phyloP scores from a whole-genome alignment of 108 stramenopile species.

The Fragilaria crotonensis region DNA sequence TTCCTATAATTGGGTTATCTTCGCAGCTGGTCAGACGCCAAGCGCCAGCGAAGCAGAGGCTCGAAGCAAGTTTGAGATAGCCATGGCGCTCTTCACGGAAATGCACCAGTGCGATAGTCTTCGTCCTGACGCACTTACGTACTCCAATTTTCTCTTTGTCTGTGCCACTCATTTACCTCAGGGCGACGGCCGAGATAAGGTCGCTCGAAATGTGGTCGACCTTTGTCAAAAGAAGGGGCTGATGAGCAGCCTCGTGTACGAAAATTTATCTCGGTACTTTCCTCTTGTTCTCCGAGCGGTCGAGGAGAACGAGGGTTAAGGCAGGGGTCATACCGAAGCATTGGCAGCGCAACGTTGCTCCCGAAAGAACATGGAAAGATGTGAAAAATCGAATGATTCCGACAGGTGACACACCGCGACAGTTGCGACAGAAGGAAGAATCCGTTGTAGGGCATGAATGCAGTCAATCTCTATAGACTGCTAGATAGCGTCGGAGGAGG shows the following conservation, averaged over 20 bases:
- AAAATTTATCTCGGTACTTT: too few species aligned
- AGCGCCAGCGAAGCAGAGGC: neutral
- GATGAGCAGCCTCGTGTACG: slow-evolving; percentile 7
- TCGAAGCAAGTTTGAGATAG: slow-evolving; percentile 6
- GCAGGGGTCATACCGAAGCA: too few species aligned
- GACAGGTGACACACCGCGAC: too few species aligned
- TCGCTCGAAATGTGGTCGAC: slow-evolving; percentile 15
- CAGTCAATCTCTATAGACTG: neutral
- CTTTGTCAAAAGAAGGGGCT: slow-evolving; percentile 10
- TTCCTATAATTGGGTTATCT: slow-evolving; percentile 39
- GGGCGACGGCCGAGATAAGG: slow-evolving; percentile 12
- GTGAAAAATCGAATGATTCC: too few species aligned
- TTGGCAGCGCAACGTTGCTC: too few species aligned
- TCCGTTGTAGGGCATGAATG: too few species aligned
- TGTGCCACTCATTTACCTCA: slow-evolving; percentile 14
- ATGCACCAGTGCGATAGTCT: slow-evolving; percentile 9
- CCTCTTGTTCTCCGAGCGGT: too few species aligned
- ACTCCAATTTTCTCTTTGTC: slow-evolving; percentile 17
- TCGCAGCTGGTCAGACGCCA: neutral
- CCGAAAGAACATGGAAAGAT: too few species aligned
- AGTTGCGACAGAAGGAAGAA: too few species aligned
- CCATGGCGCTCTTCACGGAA: slow-evolving; percentile 13
- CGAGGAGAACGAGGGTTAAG: too few species aligned
- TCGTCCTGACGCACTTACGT: slow-evolving; percentile 14
- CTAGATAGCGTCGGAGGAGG: slow-evolving; percentile 22